Evolutionary conservation across 345 rosid genomes (phyloP).

Genomic region (Streptanthus diversifolius): DNA sequence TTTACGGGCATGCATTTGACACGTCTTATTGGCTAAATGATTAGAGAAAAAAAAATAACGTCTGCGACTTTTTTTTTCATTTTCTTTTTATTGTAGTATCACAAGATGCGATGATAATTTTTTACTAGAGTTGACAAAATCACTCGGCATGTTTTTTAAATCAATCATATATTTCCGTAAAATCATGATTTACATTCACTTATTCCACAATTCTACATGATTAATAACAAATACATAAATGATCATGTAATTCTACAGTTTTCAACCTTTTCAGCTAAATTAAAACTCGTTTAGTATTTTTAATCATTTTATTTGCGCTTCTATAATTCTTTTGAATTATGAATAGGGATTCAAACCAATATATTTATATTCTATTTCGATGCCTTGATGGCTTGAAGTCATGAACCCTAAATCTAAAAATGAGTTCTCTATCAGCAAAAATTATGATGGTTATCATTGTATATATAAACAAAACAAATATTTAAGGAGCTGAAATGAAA

Average conservation of each 20-base stretch:
- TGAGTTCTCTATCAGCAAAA: neutral
- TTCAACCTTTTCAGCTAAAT: neutral
- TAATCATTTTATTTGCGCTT: neutral
- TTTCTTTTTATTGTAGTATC: neutral
- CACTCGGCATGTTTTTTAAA: slow-evolving; percentile 29
- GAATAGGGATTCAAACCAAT: neutral
- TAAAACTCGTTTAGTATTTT: neutral
- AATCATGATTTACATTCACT: slow-evolving; percentile 7
- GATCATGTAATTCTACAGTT: neutral
- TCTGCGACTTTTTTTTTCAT: neutral
- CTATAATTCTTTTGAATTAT: neutral
- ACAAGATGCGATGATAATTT: slow-evolving; percentile 14
- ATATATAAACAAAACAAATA: no score
- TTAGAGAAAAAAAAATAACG: neutral
- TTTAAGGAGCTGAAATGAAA: no score
- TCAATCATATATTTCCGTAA: slow-evolving; percentile 17
- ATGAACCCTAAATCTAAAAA: neutral
- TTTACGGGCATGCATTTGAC: neutral
- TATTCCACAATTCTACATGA: neutral
- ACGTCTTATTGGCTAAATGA: neutral
- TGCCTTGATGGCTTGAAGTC: neutral
- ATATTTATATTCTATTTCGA: neutral
- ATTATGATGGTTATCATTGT: neutral
- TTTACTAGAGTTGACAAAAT: slow-evolving; percentile 28
- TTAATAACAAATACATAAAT: neutral